Evolutionary conservation across 2,329 filamentous ascomycete species (phyloP).

Genomic region (Cordyceps tenuipes): DNA sequence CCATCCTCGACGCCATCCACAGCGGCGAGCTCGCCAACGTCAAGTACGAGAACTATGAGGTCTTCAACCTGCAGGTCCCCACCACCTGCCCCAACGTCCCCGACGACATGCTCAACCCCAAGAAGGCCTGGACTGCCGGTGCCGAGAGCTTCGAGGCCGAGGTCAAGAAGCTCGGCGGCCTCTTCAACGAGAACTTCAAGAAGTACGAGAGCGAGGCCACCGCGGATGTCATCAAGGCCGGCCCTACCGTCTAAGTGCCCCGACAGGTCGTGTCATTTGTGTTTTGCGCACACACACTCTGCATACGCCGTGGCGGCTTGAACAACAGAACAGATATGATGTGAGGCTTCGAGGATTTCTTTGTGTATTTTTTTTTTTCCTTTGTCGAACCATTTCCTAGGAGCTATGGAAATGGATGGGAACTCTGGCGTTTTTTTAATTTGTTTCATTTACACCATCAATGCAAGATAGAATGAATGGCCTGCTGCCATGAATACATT

Average conservation of each 20-base stretch:
- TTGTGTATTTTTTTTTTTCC: not conserved
- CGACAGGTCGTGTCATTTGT: not conserved
- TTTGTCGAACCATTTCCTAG: constrained; percentile 5
- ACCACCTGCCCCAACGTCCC: constrained; percentile 85
- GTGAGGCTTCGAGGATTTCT: constrained; percentile 4
- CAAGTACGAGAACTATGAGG: constrained; percentile 90
- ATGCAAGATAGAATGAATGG: constrained; percentile 10
- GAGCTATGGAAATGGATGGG: constrained; percentile 1
- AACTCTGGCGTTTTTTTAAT: constrained; percentile 4
- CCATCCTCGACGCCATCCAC: constrained; percentile 97
- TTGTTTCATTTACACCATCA: constrained; percentile 9
- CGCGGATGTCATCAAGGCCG: constrained; percentile 64
- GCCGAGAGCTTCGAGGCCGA: constrained; percentile 75
- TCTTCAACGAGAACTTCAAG: constrained; percentile 97
- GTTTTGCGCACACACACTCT: constrained; percentile 4
- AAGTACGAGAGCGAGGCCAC: constrained; percentile 86
- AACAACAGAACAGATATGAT: constrained; percentile 12
- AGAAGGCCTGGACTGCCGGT: constrained; percentile 82
- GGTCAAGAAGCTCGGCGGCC: constrained; percentile 78
- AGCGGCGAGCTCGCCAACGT: constrained; percentile 87
- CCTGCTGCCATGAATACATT: constrained; percentile 8
- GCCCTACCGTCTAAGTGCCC: constrained; percentile 33
- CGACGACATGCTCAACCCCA: constrained; percentile 86
- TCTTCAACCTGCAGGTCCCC: constrained; percentile 96
- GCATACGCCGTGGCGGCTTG: constrained; percentile 9